Base-by-base conservation (phyloP, 306 rosid species). In the Pachyrhizus erosus region DNA sequence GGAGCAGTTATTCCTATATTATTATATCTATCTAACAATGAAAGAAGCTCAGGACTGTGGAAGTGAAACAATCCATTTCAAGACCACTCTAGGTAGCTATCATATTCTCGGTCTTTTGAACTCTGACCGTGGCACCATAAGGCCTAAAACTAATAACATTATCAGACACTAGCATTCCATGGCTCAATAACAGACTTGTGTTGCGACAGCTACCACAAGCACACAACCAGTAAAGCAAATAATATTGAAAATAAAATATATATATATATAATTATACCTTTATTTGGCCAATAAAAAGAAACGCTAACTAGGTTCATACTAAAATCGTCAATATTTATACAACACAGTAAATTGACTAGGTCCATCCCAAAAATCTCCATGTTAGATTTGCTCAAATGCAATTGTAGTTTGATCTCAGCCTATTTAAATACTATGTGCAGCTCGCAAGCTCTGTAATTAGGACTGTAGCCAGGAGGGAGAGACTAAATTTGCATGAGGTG, bases 381-480 rank as follows among this genome's bases (percentile, higher is more conserved):
- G 80, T 87, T 87, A 37, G 73, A 69, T 77, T 70, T 60, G 45
- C 76, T 68, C 54, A 39, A 54, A 81, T 78, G 78, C 51, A 86
- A 74, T 49, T 43, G 80, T 51, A 81, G 46, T 77, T 78, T 73
- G 60, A 77, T 45, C 51, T 67, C 67, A 54, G 45, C 73, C 70
- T 77, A 81, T 78, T 46, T 65, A 80, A 58, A 64, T 74, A 54
- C 68, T 81, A 42, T 73, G 75, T 52, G 87, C 80, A 80, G 76
- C 67, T 62, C 76, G 29, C 65, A 67, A 51, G 48, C 81, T 66
- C 80, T 1, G 40, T 48, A 58, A 57, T 4, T 23, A 62, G 43
- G 73, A 70, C 34, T 18, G 79, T 79, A 51, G 70, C 72, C 18
- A 60, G 26, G 70, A 66, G 78, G 65, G 77, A 45, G 71, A 67